Evolutionary conservation across 2,329 filamentous ascomycete genomes (phyloP).

Genomic region (Hymenoscyphus albidus): DNA sequence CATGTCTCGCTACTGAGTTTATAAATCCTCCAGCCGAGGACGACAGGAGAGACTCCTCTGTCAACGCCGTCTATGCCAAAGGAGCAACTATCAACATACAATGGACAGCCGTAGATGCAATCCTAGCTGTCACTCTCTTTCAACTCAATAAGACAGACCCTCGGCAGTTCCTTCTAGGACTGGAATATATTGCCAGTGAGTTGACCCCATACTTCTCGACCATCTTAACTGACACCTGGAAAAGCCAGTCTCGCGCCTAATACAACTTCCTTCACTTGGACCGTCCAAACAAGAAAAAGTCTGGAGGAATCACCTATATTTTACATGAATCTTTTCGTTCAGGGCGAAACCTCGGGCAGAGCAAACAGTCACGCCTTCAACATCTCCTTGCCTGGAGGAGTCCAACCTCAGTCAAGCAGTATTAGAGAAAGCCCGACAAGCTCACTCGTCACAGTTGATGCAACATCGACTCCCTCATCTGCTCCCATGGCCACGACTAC

Average conservation of each 20-base stretch:
- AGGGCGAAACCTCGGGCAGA: conserved; percentile 1
- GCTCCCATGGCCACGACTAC: too few relatives aligned
- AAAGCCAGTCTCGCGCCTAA: conserved; percentile 3
- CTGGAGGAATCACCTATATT: conserved; percentile 16
- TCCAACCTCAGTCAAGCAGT: background rate
- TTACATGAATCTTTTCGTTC: conserved; percentile 12
- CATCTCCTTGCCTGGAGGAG: conserved; percentile 8
- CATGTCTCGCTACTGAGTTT: conserved; percentile 6
- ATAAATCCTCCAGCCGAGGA: conserved; percentile 6
- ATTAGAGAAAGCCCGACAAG: background rate
- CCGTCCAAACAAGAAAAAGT: conserved; percentile 14
- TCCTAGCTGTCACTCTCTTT: background rate
- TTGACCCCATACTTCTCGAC: background rate
- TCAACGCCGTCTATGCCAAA: conserved; percentile 1
- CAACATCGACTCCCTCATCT: background rate
- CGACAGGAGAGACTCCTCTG: background rate
- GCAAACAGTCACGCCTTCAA: conserved; percentile 17
- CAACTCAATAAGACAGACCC: background rate
- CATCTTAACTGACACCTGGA: background rate
- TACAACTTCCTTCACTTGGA: conserved; percentile 9
- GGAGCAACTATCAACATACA: conserved; percentile 2
- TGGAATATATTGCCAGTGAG: background rate
- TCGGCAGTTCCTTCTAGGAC: background rate
- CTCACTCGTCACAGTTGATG: background rate
- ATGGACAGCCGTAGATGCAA: background rate